Percentiles rank a stretch among this genome's conserved stretches.
phyloP scores from a whole-genome alignment of 176 grass and related monocot genomes.

The Musa beccarii region DNA sequence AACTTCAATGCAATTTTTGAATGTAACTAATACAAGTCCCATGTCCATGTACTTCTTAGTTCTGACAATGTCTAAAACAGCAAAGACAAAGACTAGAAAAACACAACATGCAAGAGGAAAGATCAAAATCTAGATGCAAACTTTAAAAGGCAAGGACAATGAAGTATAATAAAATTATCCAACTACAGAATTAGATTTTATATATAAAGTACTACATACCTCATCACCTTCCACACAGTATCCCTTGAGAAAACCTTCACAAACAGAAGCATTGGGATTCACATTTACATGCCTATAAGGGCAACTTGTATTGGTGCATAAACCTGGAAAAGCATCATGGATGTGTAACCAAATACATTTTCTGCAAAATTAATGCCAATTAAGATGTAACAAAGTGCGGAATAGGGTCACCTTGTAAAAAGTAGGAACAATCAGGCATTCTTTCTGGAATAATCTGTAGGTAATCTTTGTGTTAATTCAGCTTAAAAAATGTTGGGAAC shows the following conservation, averaged over 20 bases:
- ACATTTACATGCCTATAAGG: constrained; percentile 98
- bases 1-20: background rate
- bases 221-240: constrained; percentile 94
- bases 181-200: background rate
- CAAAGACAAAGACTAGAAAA: background rate
- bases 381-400: background rate
- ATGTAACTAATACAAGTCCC: background rate
- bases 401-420: constrained; percentile 65
- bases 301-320: constrained; percentile 76
- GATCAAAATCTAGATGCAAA: background rate
- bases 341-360: constrained; percentile 24
- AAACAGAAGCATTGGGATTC: constrained; percentile 59
- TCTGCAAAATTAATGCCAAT: constrained; percentile 2
- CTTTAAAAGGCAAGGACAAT: background rate
- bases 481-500: background rate
- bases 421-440: constrained; percentile 99
- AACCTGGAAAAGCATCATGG: constrained; percentile 40
- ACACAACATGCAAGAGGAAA: background rate
- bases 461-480: constrained; percentile 10
- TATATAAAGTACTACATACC: constrained; percentile 37
- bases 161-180: background rate
- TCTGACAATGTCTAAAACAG: background rate
- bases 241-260: constrained; percentile 82
- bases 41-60: background rate
- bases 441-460: constrained; percentile 85